Evolutionary conservation across 2,329 filamentous ascomycete genomes (phyloP).

Genomic region (Botrytis fragariae): DNA sequence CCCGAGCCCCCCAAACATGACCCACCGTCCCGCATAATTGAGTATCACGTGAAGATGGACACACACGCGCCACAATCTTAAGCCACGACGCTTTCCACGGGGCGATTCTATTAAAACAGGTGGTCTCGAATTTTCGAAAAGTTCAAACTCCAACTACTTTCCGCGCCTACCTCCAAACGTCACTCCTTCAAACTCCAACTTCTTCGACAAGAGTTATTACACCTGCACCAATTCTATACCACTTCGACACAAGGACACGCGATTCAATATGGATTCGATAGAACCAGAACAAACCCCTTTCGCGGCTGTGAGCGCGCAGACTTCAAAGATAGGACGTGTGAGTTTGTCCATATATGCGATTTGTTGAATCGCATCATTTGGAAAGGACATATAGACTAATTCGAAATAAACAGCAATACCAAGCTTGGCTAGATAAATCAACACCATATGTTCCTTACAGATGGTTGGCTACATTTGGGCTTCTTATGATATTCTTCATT

Average conservation of each 20-base stretch:
- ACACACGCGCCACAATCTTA: neutral
- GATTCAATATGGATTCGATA: slow-evolving; percentile 68
- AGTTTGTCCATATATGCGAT: slow-evolving; percentile 37
- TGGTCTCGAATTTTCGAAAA: slow-evolving; percentile 19
- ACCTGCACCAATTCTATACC: neutral
- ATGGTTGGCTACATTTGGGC: slow-evolving; percentile 79
- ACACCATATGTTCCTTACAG: slow-evolving; percentile 87
- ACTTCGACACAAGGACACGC: neutral
- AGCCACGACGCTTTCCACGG: slow-evolving; percentile 5
- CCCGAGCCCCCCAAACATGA: neutral
- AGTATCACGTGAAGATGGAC: neutral
- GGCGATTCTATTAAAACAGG: slow-evolving; percentile 15
- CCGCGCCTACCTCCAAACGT: slow-evolving; percentile 6
- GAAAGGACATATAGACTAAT: neutral
- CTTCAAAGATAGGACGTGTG: slow-evolving; percentile 70
- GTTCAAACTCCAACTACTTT: neutral
- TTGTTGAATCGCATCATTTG: neutral
- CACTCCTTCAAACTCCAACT: neutral
- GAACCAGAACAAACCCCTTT: slow-evolving; percentile 92
- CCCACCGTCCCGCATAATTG: neutral
- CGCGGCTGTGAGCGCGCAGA: slow-evolving; percentile 83
- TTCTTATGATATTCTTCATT: slow-evolving; percentile 78
- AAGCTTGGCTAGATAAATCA: slow-evolving; percentile 88
- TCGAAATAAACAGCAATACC: slow-evolving; percentile 69
- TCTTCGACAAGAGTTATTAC: neutral